Conservation (phyloP, 2,329 filamentous ascomycete genomes). For the Coniochaeta sp. region DNA sequence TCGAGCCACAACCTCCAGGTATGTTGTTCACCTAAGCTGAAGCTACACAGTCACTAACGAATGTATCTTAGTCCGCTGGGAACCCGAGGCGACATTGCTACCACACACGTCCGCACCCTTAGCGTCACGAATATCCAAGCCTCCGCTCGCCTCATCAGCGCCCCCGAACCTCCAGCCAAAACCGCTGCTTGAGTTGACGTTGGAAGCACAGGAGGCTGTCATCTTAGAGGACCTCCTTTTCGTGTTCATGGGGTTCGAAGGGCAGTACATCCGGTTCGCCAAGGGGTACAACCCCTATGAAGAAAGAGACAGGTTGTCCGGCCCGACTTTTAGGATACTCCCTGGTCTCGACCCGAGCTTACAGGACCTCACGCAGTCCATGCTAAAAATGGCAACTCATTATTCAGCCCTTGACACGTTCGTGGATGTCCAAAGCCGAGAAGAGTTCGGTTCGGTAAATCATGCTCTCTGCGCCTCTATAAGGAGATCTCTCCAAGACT, state of each 20-base stretch:
- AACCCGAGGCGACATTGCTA: conserved; percentile 69
- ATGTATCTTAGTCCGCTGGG: conserved; percentile 52
- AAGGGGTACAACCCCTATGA: conserved; percentile 75
- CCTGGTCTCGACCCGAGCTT: conserved; percentile 85
- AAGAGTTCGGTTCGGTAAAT: conserved; percentile 90
- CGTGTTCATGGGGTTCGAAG: conserved; percentile 97
- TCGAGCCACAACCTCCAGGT: conserved; percentile 43
- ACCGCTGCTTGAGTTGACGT: conserved; percentile 61
- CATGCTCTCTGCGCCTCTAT: conserved; percentile 95
- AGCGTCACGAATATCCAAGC: conserved; percentile 48
- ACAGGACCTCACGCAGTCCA: conserved; percentile 76
- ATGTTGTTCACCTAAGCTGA: conserved; percentile 18
- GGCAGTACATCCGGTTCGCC: conserved; percentile 88
- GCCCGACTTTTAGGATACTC: conserved; percentile 72
- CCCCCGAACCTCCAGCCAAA: conserved; percentile 62
- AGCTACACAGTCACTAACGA: conserved; percentile 13
- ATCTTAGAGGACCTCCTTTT: conserved; percentile 88
- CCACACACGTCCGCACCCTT: conserved; percentile 63
- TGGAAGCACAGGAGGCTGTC: conserved; percentile 77
- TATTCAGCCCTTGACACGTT: conserved; percentile 89
- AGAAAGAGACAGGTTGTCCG: conserved; percentile 80
- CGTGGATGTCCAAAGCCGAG: conserved; percentile 86
- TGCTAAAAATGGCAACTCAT: conserved; percentile 91
- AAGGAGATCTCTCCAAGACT: conserved; percentile 85
- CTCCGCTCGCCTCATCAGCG: conserved; percentile 66